phyloP scores from a whole-genome alignment of 306 rosid genomes.

The Notholithocarpus densiflorus region DNA sequence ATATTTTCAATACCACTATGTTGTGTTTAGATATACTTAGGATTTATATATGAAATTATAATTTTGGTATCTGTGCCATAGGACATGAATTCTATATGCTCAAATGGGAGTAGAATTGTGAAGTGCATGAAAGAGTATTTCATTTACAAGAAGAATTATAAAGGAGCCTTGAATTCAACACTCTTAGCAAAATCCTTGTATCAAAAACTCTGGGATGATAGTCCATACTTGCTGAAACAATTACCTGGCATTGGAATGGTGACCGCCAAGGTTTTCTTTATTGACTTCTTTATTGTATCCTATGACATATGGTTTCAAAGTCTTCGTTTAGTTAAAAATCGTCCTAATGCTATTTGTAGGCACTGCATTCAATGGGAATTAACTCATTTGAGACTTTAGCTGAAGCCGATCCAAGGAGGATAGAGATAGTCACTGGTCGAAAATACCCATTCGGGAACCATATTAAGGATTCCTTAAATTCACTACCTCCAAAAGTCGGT shows the following conservation, averaged over 20 bases:
- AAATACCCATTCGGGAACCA: conserved; percentile 94
- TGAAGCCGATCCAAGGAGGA: conserved; percentile 91
- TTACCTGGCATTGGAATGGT: conserved; percentile 98
- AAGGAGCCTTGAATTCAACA: conserved; percentile 69
- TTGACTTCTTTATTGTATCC: conserved; percentile 15
- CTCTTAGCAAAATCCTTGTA: conserved; percentile 77
- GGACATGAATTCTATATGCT: conserved; percentile 90
- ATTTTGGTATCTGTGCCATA: conserved; percentile 34
- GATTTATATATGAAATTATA: conserved; percentile 21
- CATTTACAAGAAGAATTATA: conserved; percentile 72
- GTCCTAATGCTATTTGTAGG: conserved; percentile 46
- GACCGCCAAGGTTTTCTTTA: conserved; percentile 74
- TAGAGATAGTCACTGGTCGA: conserved; percentile 92
- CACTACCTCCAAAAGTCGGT: conserved; percentile 83
- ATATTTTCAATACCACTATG: conserved; percentile 21
- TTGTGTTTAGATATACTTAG: conserved; percentile 15
- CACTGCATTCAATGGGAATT: conserved; percentile 76
- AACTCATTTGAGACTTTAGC: conserved; percentile 76
- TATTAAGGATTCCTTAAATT: conserved; percentile 82
- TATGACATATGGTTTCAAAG: not conserved
- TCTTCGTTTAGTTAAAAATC: not conserved
- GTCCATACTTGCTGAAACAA: conserved; percentile 87
- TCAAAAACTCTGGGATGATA: conserved; percentile 97
- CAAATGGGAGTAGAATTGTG: conserved; percentile 88
- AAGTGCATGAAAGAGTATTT: conserved; percentile 95